Base-by-base conservation (phyloP, 2,329 filamentous ascomycete genomes). In the Microdochium bolleyi region DNA sequence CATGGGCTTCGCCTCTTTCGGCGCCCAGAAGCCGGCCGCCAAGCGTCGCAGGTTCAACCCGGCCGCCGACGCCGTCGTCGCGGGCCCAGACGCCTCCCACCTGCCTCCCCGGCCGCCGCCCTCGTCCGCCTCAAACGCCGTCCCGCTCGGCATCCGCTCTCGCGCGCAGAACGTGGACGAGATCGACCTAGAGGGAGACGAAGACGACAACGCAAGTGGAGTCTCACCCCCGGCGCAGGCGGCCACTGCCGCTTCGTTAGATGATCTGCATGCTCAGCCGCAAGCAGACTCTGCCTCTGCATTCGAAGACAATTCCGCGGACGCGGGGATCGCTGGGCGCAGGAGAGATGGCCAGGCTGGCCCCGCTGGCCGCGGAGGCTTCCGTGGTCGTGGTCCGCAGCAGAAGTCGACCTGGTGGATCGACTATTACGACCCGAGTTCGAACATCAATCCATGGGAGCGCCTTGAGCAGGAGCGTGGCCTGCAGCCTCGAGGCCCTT, bases 1-100 rank as follows among this genome's bases (percentile, higher is more conserved):
- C 49, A 86, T 91, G 83, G 88, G 88, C 57, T 91, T 91, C 68
- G 78, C 83, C 9, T 78, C 80, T 53, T 92, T 92, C 63, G 87
- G 87, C 58, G 68, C 70, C 10, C 73, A 78, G 58, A 65, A 72
- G 51, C 70, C 67, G 2, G 71, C 77, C 1, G 74, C 75, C 46
- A 88, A 87, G 66, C 87, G 87, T 65, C 79, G 86, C 55, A 85
- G 84, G 62, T 85, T 82, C 67, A 83, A 87, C 61, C 73, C 78
- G 25, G 72, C 69, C 50, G 80, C 80, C 59, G 77, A 77, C 37
- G 73, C 76, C 53, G 67, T 77, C 48, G 68, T 69, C 51, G 65
- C 63, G 16, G 56, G 53, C 49, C 41, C 41, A 21, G 41, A 46
- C 54, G 49, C 60, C 54, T 54, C 56, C 54, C 49, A 52, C 25